phyloP scores from a whole-genome alignment of 1,284 basidiomycete species.

The Papiliotrema fonsecae region DNA sequence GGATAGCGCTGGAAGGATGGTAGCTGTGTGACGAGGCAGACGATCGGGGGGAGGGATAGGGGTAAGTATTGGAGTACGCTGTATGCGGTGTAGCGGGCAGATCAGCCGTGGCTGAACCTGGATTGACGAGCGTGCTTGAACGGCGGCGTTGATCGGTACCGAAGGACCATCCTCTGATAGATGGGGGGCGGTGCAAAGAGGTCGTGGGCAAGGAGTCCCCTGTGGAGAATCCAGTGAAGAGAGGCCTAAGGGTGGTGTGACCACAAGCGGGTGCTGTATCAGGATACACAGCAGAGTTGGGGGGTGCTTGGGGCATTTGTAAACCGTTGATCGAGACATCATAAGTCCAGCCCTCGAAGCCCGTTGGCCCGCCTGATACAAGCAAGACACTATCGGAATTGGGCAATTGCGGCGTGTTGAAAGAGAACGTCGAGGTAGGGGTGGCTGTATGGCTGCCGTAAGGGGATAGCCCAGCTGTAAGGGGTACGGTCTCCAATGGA shows the following conservation, averaged over 20 bases:
- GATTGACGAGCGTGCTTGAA: background rate
- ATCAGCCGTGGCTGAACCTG: background rate
- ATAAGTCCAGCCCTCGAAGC: too few species aligned
- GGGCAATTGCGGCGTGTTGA: too few species aligned
- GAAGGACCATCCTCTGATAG: background rate
- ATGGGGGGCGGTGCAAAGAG: background rate
- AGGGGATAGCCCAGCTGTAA: too few species aligned
- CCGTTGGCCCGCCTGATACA: too few species aligned
- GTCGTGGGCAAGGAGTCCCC: background rate
- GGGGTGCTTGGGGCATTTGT: background rate
- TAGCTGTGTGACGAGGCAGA: background rate
- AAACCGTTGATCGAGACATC: too few species aligned
- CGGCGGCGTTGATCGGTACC: background rate
- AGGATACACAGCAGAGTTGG: background rate
- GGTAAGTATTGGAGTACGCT: background rate
- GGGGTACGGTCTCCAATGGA: too few species aligned
- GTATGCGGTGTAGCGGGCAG: constrained; percentile 2
- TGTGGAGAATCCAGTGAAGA: background rate
- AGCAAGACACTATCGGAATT: too few species aligned
- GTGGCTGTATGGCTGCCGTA: too few species aligned
- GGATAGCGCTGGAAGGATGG: background rate
- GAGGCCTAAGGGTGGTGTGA: background rate
- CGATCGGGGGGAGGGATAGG: constrained; percentile 3
- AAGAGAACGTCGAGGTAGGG: too few species aligned
- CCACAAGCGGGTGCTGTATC: background rate